Conservation (phyloP, 2,329 filamentous ascomycete genomes). For the Talaromyces atroroseus region DNA sequence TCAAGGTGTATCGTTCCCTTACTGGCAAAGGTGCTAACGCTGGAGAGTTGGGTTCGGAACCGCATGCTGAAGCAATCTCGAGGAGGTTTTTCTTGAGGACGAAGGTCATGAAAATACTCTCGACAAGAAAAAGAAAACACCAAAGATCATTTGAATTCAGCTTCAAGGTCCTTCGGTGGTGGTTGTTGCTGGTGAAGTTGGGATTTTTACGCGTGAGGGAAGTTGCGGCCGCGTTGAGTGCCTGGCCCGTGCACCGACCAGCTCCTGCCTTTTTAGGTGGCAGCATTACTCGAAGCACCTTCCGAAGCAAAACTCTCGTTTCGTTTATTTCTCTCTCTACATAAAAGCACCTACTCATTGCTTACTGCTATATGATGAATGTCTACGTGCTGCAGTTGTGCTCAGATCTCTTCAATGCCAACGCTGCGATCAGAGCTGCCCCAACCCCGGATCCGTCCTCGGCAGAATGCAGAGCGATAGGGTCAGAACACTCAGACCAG, state of each 20-base stretch:
- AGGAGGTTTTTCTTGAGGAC: neutral
- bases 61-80: slow-evolving; percentile 36
- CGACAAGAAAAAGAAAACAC: no score
- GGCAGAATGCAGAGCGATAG: slow-evolving; percentile 12
- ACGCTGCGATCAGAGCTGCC: slow-evolving; percentile 16
- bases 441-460: slow-evolving; percentile 17
- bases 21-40: slow-evolving; percentile 50
- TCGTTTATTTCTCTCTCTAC: neutral
- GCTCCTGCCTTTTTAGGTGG: neutral
- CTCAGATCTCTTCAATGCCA: slow-evolving; percentile 12
- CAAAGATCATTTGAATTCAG: no score
- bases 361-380: neutral
- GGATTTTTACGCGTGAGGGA: neutral
- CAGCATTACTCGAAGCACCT: neutral
- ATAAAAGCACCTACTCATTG: neutral
- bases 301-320: neutral
- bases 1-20: slow-evolving; percentile 20
- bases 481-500: slow-evolving; percentile 14
- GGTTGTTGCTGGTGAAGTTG: neutral
- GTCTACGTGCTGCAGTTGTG: neutral
- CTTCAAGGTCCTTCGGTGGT: neutral
- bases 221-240: slow-evolving; percentile 9
- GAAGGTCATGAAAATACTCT: no score
- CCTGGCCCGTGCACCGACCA: slow-evolving; percentile 6
- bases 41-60: slow-evolving; percentile 50